Evolutionary conservation across 2,329 filamentous ascomycete genomes (phyloP), one percentile per base, ranked within the genome.

Genomic region (Cladophialophora bantiana): DNA sequence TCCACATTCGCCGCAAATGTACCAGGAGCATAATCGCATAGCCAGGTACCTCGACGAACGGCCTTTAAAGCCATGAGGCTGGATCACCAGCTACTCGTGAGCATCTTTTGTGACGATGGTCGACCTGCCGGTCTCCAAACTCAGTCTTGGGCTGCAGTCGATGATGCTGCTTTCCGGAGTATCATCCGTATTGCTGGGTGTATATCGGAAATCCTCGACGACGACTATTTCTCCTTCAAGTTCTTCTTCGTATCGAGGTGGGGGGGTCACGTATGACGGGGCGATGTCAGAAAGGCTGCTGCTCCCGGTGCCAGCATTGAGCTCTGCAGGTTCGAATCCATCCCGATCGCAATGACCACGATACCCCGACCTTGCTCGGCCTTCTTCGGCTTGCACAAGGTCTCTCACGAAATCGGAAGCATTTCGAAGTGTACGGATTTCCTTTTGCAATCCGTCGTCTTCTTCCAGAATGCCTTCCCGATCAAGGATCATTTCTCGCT

Each of bases 361-460:
- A 32, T 53, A 50, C 35, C 54, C 54, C 38, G 61, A 48, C 40
- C 65, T 36, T 36, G 52, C 62, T 55, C 64, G 56, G 66, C 77
- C 75, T 67, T 77, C 76, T 61, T 78, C 77, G 13, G 80, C 80
- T 34, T 77, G 73, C 35, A 84, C 78, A 9, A 85, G 75, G 50
- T 82, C 78, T 50, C 81, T 80, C 1, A 87, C 85, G 32, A 85
- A 82, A 59, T 83, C 81, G 57, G 86, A 83, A 0, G 84, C 84
- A 18, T 81, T 78, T 36, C 83, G 77, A 20, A 88, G 76, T 56
- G 83, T 81, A 13, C 82, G 75, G 42, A 88, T 85, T 66, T 84
- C 82, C 31, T 78, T 77, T 65, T 82, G 78, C 78, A 84, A 81
- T n/a, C 78, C 74, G 55, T 79, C 77, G 56, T 83, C 74, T 52